A percentile compares a stretch with the other conserved stretches of the same genome.
phyloP scores from a whole-genome alignment of 2,329 filamentous ascomycete species.

The Ascochyta lentis region DNA sequence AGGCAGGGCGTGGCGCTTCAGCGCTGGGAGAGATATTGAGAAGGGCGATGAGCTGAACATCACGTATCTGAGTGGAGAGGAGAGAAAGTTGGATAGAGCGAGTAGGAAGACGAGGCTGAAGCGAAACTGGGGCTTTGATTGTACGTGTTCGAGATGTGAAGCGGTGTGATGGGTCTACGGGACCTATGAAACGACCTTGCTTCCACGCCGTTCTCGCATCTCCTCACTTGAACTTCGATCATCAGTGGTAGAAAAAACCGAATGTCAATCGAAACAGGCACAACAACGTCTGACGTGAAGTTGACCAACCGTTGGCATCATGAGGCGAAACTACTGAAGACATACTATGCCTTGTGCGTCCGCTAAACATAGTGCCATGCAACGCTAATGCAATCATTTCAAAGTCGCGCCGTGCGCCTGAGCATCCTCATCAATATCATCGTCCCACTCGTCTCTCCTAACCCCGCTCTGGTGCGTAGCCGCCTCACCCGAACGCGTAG shows the following conservation, averaged over 20 bases:
- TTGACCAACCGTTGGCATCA: no score
- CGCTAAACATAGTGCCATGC: not conserved
- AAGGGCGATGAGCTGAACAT: constrained; percentile 55
- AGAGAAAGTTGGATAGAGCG: constrained; percentile 47
- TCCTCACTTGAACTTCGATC: no score
- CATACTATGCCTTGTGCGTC: not conserved
- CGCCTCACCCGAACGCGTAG: constrained; percentile 17
- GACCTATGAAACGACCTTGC: no score
- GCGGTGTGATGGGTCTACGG: not conserved
- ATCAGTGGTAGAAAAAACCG: no score
- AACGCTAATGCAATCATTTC: not conserved
- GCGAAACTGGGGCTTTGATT: constrained; percentile 56
- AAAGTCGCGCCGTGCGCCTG: constrained; percentile 31
- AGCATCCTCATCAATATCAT: constrained; percentile 47
- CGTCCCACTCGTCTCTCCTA: constrained; percentile 49
- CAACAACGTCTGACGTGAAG: no score
- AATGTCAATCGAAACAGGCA: no score
- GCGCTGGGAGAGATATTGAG: constrained; percentile 42
- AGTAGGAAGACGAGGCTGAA: constrained; percentile 49
- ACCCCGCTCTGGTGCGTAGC: constrained; percentile 40
- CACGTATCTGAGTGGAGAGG: constrained; percentile 57
- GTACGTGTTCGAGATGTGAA: constrained; percentile 51
- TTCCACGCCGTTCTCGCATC: no score
- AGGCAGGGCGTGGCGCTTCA: constrained; percentile 53
- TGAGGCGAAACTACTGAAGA: no score